phyloP scores from a whole-genome alignment of 148 eudicot genomes.

The Rhododendron simsii region DNA sequence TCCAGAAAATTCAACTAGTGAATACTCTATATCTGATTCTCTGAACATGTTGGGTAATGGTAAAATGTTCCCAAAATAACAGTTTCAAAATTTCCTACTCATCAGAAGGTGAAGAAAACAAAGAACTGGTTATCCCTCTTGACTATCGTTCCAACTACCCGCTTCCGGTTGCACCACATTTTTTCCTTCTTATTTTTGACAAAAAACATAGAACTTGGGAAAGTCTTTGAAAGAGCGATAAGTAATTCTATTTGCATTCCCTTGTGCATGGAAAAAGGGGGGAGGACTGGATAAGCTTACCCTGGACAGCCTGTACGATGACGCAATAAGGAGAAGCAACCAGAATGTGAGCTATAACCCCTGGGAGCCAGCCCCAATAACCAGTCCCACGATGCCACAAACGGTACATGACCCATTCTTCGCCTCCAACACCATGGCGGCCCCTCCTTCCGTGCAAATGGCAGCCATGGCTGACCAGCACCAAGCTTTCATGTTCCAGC shows the following conservation, averaged over 20 bases:
- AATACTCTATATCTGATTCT: neutral
- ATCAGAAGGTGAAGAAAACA: neutral
- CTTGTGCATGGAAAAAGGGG: conserved; percentile 37
- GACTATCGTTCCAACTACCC: neutral
- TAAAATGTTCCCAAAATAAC: neutral
- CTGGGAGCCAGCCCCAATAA: conserved; percentile 61
- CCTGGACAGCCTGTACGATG: conserved; percentile 87
- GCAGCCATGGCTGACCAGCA: conserved; percentile 73
- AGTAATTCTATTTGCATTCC: neutral
- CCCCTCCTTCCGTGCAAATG: conserved; percentile 68
- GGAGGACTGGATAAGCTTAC: conserved; percentile 89
- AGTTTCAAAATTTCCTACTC: neutral
- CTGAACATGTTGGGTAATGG: neutral
- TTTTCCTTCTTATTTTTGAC: neutral
- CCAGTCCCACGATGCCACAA: conserved; percentile 52
- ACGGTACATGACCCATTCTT: conserved; percentile 29
- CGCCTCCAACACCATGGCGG: conserved; percentile 47
- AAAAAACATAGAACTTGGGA: neutral
- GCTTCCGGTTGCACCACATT: neutral
- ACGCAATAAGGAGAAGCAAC: conserved; percentile 83
- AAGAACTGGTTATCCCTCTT: neutral
- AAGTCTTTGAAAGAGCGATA: neutral
- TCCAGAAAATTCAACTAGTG: neutral
- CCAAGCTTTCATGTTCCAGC: conserved; percentile 57
- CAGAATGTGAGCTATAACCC: conserved; percentile 77